Percentiles rank a stretch among this genome's conserved stretches.
phyloP scores from a whole-genome alignment of 768 basidiomycete species.

The Hericium rajendrae region DNA sequence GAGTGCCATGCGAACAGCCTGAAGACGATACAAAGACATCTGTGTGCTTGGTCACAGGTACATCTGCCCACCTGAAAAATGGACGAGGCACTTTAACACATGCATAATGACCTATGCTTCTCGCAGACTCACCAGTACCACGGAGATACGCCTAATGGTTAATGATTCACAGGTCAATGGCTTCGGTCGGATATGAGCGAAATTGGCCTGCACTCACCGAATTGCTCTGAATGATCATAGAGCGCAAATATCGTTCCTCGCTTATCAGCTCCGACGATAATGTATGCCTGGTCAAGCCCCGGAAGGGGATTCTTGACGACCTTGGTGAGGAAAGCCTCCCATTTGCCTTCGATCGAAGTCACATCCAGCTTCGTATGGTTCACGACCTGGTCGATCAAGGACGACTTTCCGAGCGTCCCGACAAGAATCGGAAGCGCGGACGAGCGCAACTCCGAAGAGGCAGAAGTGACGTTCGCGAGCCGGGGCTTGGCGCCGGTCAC shows the following conservation, averaged over 20 bases:
- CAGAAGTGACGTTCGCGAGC: conserved; percentile 35
- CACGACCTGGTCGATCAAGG: conserved; percentile 41
- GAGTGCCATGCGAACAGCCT: conserved; percentile 42
- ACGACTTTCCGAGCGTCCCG: conserved; percentile 52
- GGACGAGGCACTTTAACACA: too few relatives aligned
- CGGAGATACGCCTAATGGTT: conserved; percentile 52
- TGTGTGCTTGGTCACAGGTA: conserved; percentile 43
- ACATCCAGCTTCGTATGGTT: conserved; percentile 45
- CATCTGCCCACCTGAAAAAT: conserved; percentile 50
- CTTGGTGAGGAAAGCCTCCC: conserved; percentile 52
- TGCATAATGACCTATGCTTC: too few relatives aligned
- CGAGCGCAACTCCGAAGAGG: conserved; percentile 15
- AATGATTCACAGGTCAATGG: background rate
- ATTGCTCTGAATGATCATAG: conserved; percentile 63
- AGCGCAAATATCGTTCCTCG: conserved; percentile 58
- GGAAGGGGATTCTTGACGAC: conserved; percentile 47
- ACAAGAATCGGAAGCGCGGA: conserved; percentile 43
- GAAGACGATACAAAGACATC: conserved; percentile 35
- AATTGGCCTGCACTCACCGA: conserved; percentile 28
- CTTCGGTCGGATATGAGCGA: background rate
- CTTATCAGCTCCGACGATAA: conserved; percentile 62
- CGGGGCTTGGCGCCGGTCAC: conserved; percentile 46
- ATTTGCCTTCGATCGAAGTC: conserved; percentile 47
- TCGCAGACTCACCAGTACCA: conserved; percentile 39
- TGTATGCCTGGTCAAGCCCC: conserved; percentile 50